phyloP scores from a whole-genome alignment of 1,139 yeast genomes.

The Yamadazyma triangularis region DNA sequence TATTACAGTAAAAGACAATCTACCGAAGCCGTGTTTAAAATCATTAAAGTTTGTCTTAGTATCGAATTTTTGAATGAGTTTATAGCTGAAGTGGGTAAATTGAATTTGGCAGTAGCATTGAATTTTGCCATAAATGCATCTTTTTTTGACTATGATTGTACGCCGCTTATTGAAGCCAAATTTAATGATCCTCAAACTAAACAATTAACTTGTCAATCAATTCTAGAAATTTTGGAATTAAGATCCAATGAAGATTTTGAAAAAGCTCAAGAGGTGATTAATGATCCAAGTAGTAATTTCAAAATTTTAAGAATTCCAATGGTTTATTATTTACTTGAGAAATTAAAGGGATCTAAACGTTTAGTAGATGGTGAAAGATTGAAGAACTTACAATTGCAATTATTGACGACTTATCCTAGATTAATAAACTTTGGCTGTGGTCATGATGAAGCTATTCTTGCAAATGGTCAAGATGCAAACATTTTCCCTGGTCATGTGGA shows the following conservation, averaged over 20 bases:
- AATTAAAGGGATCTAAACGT: constrained; percentile 35
- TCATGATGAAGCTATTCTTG: constrained; percentile 78
- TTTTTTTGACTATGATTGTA: constrained; percentile 36
- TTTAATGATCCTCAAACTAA: constrained; percentile 29
- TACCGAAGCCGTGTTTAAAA: constrained; percentile 26
- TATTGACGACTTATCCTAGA: constrained; percentile 87
- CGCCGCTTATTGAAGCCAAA: constrained; percentile 33
- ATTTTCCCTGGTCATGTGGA: constrained; percentile 74
- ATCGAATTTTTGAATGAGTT: constrained; percentile 25
- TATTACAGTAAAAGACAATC: constrained; percentile 32
- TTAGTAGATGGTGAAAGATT: constrained; percentile 56
- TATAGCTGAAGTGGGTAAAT: constrained; percentile 21
- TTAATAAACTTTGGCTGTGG: constrained; percentile 90
- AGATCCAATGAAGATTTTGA: constrained; percentile 41
- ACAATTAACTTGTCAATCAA: constrained; percentile 22
- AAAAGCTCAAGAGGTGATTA: constrained; percentile 22
- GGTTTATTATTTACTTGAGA: constrained; percentile 33
- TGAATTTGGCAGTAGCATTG: constrained; percentile 25
- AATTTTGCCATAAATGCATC: constrained; percentile 33
- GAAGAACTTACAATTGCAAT: constrained; percentile 70
- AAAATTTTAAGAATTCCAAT: constrained; percentile 30
- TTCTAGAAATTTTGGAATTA: constrained; percentile 34
- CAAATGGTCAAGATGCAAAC: constrained; percentile 53
- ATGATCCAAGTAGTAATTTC: constrained; percentile 1
- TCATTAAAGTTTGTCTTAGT: constrained; percentile 19